A percentile compares a stretch with the other conserved stretches of the same genome.
Conservation (phyloP, 176 grass and related monocot genomes). For the Oryza longistaminata region DNA sequence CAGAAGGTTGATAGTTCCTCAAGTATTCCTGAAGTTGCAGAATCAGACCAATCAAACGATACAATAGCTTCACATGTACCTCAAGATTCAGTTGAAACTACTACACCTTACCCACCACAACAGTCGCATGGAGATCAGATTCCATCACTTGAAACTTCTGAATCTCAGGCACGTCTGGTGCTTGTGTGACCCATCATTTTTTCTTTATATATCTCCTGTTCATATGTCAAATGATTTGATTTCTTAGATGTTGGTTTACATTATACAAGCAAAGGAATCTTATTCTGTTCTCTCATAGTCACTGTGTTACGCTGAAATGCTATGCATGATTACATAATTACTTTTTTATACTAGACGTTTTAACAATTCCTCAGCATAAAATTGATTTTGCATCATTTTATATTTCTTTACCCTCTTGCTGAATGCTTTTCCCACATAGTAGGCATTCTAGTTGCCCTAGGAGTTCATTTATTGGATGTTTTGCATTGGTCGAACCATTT, state of each 20-base stretch:
- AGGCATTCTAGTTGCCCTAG: background rate
- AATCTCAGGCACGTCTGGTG: conserved; percentile 44
- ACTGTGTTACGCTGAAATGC: background rate
- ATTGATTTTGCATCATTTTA: background rate
- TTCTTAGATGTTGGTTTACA: background rate
- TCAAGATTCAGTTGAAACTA: conserved; percentile 35
- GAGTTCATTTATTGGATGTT: background rate
- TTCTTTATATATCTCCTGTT: conserved; percentile 4
- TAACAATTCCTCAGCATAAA: background rate
- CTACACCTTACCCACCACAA: conserved; percentile 48
- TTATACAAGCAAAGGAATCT: background rate
- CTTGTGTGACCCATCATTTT: conserved; percentile 29
- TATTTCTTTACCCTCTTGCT: background rate
- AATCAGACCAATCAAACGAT: conserved; percentile 46
- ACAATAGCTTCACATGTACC: conserved; percentile 34
- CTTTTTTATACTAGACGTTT: background rate
- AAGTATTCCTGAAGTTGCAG: conserved; percentile 17
- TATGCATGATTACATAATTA: conserved; percentile 9
- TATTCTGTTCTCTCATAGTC: background rate
- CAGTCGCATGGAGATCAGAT: conserved; percentile 49
- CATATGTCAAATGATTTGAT: background rate
- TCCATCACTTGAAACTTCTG: conserved; percentile 57
- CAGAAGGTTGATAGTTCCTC: conserved; percentile 30
- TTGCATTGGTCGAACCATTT: background rate
- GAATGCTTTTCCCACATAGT: background rate